Conservation (phyloP, 192 early-diverging fungal species). For the Backusella luteola region DNA sequence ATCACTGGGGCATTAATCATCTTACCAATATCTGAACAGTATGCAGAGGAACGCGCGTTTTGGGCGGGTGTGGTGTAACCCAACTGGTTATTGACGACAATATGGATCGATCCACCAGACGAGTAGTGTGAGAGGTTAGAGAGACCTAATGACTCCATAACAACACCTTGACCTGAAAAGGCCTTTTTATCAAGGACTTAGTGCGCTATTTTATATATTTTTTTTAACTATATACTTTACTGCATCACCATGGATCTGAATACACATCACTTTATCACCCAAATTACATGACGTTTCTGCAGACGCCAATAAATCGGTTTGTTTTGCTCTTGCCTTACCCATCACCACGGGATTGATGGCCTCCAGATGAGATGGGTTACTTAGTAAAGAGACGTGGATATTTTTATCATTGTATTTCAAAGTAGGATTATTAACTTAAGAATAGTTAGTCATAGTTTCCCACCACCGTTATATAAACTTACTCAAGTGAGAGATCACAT, state of each 20-base stretch:
- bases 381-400: constrained; percentile 85
- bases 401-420: constrained; percentile 66
- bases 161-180: constrained; percentile 86
- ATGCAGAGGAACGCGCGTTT: constrained; percentile 89
- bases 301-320: constrained; percentile 71
- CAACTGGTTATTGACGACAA: constrained; percentile 98
- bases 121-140: constrained; percentile 96
- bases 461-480: neutral
- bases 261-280: constrained; percentile 91
- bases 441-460: too few relatives aligned
- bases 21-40: constrained; percentile 94
- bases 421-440: constrained; percentile 69
- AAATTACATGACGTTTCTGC: constrained; percentile 73
- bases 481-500: constrained; percentile 88
- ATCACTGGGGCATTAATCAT: constrained; percentile 95
- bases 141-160: constrained; percentile 93
- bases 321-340: constrained; percentile 94
- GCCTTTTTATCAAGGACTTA: constrained; percentile 34
- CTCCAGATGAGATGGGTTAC: constrained; percentile 97
- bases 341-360: constrained; percentile 95
- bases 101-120: constrained; percentile 92
- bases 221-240: constrained; percentile 48
- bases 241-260: constrained; percentile 95
- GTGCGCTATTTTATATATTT: constrained; percentile 8
- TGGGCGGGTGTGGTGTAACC: constrained; percentile 96